A percentile compares a stretch with the other conserved stretches of the same genome.
Evolutionary conservation across 2,329 filamentous ascomycete genomes (phyloP).

Genomic region (Colletotrichum sp.): DNA sequence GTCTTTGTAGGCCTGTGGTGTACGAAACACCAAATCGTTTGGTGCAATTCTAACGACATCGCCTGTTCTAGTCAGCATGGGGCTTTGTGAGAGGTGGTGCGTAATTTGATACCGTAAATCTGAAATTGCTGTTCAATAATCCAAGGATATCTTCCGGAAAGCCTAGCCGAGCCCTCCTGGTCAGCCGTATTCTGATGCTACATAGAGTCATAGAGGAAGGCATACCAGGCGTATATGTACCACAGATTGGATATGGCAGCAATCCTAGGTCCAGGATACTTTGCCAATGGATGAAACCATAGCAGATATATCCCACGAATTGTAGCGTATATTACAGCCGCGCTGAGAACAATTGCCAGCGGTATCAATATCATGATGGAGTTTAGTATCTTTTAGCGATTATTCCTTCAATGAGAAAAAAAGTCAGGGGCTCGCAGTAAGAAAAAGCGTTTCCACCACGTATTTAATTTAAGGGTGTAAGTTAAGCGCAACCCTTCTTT

Average conservation of each 20-base stretch:
- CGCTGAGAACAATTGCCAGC: not conserved
- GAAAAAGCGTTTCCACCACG: not conserved
- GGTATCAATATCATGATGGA: not conserved
- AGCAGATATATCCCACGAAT: not conserved
- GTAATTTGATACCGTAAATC: not conserved
- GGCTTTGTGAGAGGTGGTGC: not conserved
- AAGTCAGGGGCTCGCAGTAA: rapidly evolving
- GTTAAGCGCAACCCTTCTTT: not conserved
- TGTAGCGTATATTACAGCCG: not conserved
- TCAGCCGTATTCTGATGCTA: not conserved
- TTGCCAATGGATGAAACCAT: not conserved
- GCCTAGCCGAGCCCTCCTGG: not conserved
- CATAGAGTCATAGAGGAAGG: not conserved
- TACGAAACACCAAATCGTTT: not conserved
- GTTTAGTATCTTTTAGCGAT: not conserved
- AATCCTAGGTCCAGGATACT: not conserved
- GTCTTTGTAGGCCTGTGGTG: not conserved
- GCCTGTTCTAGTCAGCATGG: not conserved
- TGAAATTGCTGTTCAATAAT: not conserved
- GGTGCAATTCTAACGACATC: not conserved
- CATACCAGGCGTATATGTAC: not conserved
- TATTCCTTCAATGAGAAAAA: rapidly evolving
- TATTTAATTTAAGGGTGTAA: not conserved
- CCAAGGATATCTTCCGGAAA: not conserved
- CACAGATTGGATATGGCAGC: not conserved